A percentile compares a stretch with the other conserved stretches of the same genome.
Evolutionary conservation across 169 alveolate species (phyloP).

Genomic region (Eimeria zaria): DNA sequence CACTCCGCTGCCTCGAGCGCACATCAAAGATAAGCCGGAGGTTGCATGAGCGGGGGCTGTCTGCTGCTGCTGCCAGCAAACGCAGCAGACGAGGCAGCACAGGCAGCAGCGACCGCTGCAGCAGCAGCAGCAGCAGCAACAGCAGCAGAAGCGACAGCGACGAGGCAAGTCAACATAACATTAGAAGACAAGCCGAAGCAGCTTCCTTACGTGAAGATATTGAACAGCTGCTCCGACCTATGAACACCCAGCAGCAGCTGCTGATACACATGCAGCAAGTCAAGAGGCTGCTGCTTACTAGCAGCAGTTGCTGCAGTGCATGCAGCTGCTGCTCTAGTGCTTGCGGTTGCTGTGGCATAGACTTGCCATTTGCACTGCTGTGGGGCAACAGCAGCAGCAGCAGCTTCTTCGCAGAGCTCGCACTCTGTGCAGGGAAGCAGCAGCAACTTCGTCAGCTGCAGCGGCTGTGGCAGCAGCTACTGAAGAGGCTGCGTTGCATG

Average conservation of each 20-base stretch:
- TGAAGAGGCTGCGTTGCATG: slow-evolving; percentile 39
- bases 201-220: not conserved
- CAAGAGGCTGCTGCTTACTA: slow-evolving; percentile 40
- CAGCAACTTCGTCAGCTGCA: slow-evolving; percentile 37
- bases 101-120: not conserved
- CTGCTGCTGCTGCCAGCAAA: slow-evolving; percentile 17
- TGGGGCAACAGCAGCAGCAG: slow-evolving; percentile 69
- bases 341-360: slow-evolving; percentile 61
- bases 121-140: slow-evolving; percentile 34
- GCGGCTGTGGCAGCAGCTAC: slow-evolving; percentile 24
- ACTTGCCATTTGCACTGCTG: slow-evolving; percentile 40
- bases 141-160: slow-evolving; percentile 15
- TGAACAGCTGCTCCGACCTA: slow-evolving; percentile 61
- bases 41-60: not conserved
- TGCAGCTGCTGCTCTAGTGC: slow-evolving; percentile 75
- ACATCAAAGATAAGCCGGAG: not conserved
- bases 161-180: not conserved
- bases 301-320: not conserved
- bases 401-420: slow-evolving; percentile 52
- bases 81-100: slow-evolving; percentile 21
- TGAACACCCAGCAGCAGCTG: slow-evolving; percentile 65
- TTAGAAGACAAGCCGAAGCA: not conserved
- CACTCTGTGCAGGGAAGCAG: slow-evolving; percentile 53
- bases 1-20: slow-evolving; percentile 27
- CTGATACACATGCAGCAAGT: slow-evolving; percentile 69